phyloP scores from a whole-genome alignment of 306 rosid species.

The Acacia confusa region DNA sequence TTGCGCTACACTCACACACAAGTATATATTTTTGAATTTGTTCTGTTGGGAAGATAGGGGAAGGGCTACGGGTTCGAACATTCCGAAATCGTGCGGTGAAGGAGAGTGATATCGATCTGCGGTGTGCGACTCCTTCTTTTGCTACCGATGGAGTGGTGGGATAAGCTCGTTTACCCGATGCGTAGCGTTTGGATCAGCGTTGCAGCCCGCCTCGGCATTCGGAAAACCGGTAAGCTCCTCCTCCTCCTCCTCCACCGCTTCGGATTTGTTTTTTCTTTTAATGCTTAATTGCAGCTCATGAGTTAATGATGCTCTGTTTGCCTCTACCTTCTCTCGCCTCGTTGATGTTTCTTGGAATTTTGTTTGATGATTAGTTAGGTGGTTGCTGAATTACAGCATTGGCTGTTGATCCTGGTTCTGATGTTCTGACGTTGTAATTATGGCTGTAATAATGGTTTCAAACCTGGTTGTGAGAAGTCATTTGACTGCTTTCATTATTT shows the following conservation, averaged over 20 bases:
- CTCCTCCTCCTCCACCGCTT: not conserved
- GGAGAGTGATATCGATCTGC: conserved; percentile 1
- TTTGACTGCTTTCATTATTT: not conserved
- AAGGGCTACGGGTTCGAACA: not conserved
- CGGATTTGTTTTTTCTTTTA: not conserved
- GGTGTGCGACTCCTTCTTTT: not conserved
- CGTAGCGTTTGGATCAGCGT: conserved; percentile 45
- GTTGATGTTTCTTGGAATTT: not conserved
- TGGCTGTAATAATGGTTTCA: not conserved
- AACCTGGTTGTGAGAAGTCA: not conserved
- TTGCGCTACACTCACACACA: too few species aligned
- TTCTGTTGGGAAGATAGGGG: not conserved
- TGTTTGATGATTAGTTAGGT: not conserved
- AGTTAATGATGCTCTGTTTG: not conserved
- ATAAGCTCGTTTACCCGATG: conserved; percentile 38
- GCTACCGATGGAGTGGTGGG: conserved; percentile 56
- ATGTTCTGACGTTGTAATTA: not conserved
- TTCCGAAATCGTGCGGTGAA: conserved; percentile 24
- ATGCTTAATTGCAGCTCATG: not conserved
- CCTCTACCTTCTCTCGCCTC: not conserved
- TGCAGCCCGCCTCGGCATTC: conserved; percentile 48
- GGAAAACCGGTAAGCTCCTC: conserved; percentile 47
- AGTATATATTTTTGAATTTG: too few species aligned
- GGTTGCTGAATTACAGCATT: not conserved
- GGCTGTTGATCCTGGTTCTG: not conserved